phyloP scores from a whole-genome alignment of 495 filamentous ascomycete genomes.

The Aspergillus sparsus region DNA sequence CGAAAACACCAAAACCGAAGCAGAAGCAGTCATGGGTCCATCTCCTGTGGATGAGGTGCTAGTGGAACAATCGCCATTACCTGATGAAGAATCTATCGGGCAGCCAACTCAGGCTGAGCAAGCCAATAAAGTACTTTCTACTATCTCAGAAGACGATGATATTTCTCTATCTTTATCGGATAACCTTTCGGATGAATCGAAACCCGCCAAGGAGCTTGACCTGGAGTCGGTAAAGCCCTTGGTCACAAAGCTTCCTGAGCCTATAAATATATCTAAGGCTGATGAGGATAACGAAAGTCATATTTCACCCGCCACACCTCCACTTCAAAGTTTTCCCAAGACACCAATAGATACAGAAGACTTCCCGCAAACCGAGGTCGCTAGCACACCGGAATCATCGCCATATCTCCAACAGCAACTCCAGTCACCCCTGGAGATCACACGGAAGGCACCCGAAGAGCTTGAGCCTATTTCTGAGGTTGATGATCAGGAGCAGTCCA shows the following conservation, averaged over 20 bases:
- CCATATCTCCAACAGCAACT: not conserved
- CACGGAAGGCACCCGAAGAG: not conserved
- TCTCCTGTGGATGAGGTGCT: not conserved
- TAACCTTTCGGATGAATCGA: not conserved
- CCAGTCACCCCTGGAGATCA: not conserved
- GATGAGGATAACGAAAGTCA: not conserved
- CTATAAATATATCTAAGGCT: not conserved
- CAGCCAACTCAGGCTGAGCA: not conserved
- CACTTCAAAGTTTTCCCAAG: not conserved
- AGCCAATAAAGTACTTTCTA: not conserved
- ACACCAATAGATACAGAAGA: not conserved
- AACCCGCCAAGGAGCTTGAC: not conserved
- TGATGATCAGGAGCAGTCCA: not conserved
- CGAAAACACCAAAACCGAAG: not conserved
- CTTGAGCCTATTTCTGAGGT: slow-evolving; percentile 8
- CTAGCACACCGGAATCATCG: not conserved
- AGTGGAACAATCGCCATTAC: not conserved
- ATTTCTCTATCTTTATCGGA: not conserved
- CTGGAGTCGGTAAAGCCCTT: not conserved
- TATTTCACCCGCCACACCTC: not conserved
- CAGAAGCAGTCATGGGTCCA: not conserved
- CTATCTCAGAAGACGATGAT: not conserved
- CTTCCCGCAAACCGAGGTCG: not conserved
- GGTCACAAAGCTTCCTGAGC: not conserved
- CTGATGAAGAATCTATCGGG: not conserved